These are phyloP conservation scores for Cladophialophora yegresii DNA, from an alignment of 2,329 filamentous ascomycete genomes.

Conservation along the genomic window DNA sequence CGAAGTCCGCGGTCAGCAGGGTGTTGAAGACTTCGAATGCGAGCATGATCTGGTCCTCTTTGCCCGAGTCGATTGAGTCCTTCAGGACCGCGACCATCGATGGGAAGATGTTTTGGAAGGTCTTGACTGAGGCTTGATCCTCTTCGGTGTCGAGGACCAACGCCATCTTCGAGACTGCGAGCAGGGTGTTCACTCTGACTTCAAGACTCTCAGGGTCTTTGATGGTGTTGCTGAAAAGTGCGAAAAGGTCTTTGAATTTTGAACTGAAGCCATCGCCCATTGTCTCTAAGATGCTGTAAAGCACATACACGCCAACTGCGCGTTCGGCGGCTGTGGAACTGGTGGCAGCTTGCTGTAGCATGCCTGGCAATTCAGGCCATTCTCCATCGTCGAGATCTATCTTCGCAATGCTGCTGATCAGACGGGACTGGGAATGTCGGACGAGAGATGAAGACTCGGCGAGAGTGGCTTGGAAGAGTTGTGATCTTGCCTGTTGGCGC, in stretches of 20 bases:
- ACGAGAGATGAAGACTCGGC: constrained; percentile 75
- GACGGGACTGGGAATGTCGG: constrained; percentile 82
- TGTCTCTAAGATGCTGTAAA: constrained; percentile 87
- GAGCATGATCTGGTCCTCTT: constrained; percentile 86
- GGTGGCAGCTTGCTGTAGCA: constrained; percentile 76
- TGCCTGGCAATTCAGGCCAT: constrained; percentile 77
- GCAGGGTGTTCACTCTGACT: constrained; percentile 91
- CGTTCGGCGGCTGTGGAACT: constrained; percentile 75
- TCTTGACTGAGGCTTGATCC: constrained; percentile 69
- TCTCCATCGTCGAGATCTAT: constrained; percentile 84
- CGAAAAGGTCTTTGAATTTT: constrained; percentile 76
- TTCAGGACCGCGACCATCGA: constrained; percentile 88
- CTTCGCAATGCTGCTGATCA: constrained; percentile 83
- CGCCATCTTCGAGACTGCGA: constrained; percentile 83
- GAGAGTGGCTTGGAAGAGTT: constrained; percentile 80
- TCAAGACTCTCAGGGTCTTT: constrained; percentile 87
- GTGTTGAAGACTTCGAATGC: constrained; percentile 97
- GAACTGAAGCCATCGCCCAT: constrained; percentile 82
- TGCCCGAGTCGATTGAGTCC: constrained; percentile 72
- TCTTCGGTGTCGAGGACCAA: constrained; percentile 88
- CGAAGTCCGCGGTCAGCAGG: constrained; percentile 83
- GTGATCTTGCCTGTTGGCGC: constrained; percentile 76
- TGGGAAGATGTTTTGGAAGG: constrained; percentile 79
- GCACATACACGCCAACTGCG: constrained; percentile 88
- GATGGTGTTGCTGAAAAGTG: constrained; percentile 82